A percentile compares a stretch with the other conserved stretches of the same genome.
Evolutionary conservation across 2,329 filamentous ascomycete species (phyloP).

Genomic region (Aschersonia sp.): DNA sequence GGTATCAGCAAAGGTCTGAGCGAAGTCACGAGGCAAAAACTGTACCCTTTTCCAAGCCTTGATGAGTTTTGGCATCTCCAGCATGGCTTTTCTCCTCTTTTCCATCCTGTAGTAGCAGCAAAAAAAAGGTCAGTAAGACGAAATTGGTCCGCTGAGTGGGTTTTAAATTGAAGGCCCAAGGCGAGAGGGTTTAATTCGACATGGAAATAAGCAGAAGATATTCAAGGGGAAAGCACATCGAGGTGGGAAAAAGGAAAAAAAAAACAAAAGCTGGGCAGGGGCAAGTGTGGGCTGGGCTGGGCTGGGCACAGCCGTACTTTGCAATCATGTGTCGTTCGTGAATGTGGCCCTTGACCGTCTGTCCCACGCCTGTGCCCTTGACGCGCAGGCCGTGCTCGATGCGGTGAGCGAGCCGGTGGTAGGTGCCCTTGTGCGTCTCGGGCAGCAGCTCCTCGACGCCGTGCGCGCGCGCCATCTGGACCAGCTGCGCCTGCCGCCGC

Average conservation of each 20-base stretch:
- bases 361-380: constrained; percentile 83
- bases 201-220: constrained; percentile 6
- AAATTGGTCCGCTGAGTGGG: constrained; percentile 1
- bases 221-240: too few species aligned
- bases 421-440: constrained; percentile 59
- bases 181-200: not conserved
- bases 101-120: constrained; percentile 48
- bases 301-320: constrained; percentile 31
- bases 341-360: constrained; percentile 88
- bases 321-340: constrained; percentile 78
- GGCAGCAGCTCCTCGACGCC: constrained; percentile 74
- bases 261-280: not conserved
- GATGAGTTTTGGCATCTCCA: constrained; percentile 87
- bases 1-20: constrained; percentile 15
- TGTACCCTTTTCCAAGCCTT: constrained; percentile 83
- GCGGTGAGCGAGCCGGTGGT: constrained; percentile 52
- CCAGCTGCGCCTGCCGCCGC: constrained; percentile 77
- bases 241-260: too few species aligned
- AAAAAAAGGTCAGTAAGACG: too few species aligned
- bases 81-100: constrained; percentile 78
- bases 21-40: constrained; percentile 6
- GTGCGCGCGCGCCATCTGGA: constrained; percentile 67
- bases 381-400: constrained; percentile 71
- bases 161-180: not conserved
- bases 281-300: too few species aligned